A percentile compares a stretch with the other conserved stretches of the same genome.
Evolutionary conservation across 2,329 filamentous ascomycete species (phyloP).

Genomic region (Ilyonectria robusta): DNA sequence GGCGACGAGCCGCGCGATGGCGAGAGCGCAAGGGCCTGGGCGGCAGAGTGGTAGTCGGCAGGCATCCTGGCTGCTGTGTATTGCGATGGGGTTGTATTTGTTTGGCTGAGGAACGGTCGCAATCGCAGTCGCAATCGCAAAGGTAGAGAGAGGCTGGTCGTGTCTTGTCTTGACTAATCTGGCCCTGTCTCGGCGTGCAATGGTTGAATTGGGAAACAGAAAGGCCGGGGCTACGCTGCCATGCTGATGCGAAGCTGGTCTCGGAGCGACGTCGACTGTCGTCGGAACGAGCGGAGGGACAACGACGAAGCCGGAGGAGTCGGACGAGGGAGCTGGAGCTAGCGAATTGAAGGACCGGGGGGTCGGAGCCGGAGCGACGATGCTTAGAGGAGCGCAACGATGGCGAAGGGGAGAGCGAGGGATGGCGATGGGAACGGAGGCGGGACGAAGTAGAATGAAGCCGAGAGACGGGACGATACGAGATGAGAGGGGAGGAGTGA

Average conservation of each 20-base stretch:
- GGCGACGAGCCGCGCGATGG: slow-evolving; percentile 51
- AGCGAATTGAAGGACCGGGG: no score
- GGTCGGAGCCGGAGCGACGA: background rate
- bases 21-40: slow-evolving; percentile 64
- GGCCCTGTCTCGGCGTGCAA: background rate
- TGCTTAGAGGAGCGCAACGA: no score
- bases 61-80: slow-evolving; percentile 57
- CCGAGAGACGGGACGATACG: background rate
- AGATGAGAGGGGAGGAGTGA: background rate
- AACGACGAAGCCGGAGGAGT: background rate
- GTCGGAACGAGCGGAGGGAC: slow-evolving; percentile 11
- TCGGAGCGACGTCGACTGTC: slow-evolving; percentile 1
- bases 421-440: background rate
- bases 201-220: background rate
- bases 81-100: background rate
- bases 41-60: slow-evolving; percentile 65
- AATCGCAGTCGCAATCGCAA: background rate
- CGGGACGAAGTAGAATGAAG: background rate
- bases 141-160: background rate
- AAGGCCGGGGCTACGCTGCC: slow-evolving; percentile 17
- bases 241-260: slow-evolving; percentile 7
- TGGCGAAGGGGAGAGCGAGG: background rate
- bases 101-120: background rate
- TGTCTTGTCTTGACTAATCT: background rate
- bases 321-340: background rate